Conservation (phyloP, 192 early-diverging fungal species). For the Gigaspora rosea region DNA sequence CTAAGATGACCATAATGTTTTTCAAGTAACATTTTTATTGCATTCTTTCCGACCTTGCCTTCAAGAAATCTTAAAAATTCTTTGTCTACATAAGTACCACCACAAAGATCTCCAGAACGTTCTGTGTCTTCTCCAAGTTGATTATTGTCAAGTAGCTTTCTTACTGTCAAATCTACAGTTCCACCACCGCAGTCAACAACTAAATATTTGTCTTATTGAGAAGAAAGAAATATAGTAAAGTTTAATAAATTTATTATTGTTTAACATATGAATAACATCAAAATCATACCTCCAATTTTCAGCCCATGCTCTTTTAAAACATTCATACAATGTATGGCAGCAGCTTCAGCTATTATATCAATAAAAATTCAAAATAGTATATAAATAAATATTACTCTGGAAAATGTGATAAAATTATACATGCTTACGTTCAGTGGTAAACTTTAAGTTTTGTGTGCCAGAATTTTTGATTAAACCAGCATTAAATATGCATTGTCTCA, state of each 20-base stretch:
- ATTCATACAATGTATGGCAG: slow-evolving; percentile 6
- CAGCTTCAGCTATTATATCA: too few species aligned
- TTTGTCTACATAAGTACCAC: slow-evolving; percentile 2
- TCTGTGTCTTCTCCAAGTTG: background rate
- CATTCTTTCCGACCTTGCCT: background rate
- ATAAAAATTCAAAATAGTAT: too few species aligned
- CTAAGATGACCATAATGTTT: slow-evolving; percentile 7
- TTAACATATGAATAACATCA: background rate
- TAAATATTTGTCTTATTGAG: background rate
- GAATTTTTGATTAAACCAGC: slow-evolving; percentile 50
- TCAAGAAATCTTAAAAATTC: slow-evolving; percentile 9
- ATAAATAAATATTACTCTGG: too few species aligned
- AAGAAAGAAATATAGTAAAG: background rate
- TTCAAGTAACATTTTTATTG: background rate
- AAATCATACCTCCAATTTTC: background rate
- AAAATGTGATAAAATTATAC: background rate
- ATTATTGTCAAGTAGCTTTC: background rate
- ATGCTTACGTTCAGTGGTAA: slow-evolving; percentile 27
- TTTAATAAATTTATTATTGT: background rate
- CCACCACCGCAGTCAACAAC: too few species aligned
- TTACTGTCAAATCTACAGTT: too few species aligned
- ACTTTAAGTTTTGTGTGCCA: slow-evolving; percentile 3
- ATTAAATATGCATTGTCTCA: slow-evolving; percentile 53
- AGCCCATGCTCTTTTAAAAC: background rate
- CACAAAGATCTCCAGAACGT: background rate